Conservation (phyloP, 345 rosid species). For the Garcia nutans region DNA sequence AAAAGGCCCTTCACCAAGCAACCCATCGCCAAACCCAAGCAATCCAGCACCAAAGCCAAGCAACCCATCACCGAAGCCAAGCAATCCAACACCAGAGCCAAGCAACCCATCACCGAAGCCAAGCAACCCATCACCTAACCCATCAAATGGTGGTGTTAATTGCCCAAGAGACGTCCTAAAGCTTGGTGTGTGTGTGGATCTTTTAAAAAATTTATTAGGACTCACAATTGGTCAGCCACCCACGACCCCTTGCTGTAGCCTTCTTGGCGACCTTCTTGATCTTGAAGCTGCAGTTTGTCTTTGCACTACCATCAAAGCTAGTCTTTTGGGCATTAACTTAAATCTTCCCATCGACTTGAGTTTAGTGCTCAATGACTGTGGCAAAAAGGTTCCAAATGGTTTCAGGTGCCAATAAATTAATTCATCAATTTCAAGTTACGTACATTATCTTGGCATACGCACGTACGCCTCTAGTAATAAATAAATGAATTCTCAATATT, state of each 20-base stretch:
- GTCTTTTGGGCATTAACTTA: conserved; percentile 53
- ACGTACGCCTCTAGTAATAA: too few species aligned
- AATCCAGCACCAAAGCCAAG: too few species aligned
- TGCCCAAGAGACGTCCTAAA: conserved; percentile 73
- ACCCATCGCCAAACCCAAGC: too few species aligned
- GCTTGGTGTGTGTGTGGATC: conserved; percentile 56
- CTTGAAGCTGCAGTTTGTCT: too few species aligned
- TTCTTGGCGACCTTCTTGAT: too few species aligned
- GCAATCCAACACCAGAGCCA: too few species aligned
- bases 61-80: too few species aligned
- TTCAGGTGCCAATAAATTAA: conserved; percentile 39
- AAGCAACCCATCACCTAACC: conserved; percentile 13
- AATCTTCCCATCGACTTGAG: conserved; percentile 55
- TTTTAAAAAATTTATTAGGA: conserved; percentile 45
- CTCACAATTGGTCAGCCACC: conserved; percentile 37
- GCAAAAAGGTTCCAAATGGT: conserved; percentile 47
- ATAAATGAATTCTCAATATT: too few species aligned
- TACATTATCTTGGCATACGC: too few species aligned
- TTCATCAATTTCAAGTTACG: neutral
- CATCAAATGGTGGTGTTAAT: neutral
- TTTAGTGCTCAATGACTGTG: conserved; percentile 60
- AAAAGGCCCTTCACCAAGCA: too few species aligned
- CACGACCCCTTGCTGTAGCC: too few species aligned
- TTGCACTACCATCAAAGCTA: conserved; percentile 32
- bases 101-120: too few species aligned